Evolutionary conservation across 805 yeast genomes (phyloP).

Genomic region (Zygotorulaspora chibaensis): DNA sequence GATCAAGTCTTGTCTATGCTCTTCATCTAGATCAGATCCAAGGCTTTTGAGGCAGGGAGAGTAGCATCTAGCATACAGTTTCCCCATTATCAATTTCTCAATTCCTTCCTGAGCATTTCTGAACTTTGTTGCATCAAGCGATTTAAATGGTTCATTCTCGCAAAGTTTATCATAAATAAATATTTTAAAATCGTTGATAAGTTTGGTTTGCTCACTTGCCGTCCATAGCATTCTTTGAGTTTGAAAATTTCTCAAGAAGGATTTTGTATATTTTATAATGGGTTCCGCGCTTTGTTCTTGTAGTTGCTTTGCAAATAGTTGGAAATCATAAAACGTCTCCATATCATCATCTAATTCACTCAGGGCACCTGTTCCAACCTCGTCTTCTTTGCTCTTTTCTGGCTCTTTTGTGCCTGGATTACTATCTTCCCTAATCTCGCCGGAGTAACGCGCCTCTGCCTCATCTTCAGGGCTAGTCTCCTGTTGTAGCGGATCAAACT

Average conservation of each 20-base stretch:
- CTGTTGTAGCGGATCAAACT: conserved; percentile 9
- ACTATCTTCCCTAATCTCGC: background rate
- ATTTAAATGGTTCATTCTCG: conserved; percentile 66
- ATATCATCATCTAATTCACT: conserved; percentile 17
- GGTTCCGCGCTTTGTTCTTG: conserved; percentile 81
- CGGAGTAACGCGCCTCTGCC: background rate
- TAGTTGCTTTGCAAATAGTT: conserved; percentile 65
- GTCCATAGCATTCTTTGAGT: conserved; percentile 60
- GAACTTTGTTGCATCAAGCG: conserved; percentile 54
- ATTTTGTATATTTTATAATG: conserved; percentile 75
- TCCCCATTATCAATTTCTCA: conserved; percentile 87
- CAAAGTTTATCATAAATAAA: conserved; percentile 65
- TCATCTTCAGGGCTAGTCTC: background rate
- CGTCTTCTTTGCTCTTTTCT: conserved; percentile 5
- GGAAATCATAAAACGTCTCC: conserved; percentile 67
- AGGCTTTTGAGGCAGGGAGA: conserved; percentile 54
- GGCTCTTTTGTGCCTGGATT: background rate
- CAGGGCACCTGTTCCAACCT: background rate
- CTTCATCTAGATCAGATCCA: conserved; percentile 42
- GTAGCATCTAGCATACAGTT: conserved; percentile 71
- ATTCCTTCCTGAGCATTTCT: conserved; percentile 83
- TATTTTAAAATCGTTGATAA: conserved; percentile 68
- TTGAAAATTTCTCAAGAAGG: conserved; percentile 71
- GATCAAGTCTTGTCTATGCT: conserved; percentile 58
- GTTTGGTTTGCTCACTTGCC: conserved; percentile 70